phyloP scores from a whole-genome alignment of 768 basidiomycete species.

The Lanmaoa rubissima region DNA sequence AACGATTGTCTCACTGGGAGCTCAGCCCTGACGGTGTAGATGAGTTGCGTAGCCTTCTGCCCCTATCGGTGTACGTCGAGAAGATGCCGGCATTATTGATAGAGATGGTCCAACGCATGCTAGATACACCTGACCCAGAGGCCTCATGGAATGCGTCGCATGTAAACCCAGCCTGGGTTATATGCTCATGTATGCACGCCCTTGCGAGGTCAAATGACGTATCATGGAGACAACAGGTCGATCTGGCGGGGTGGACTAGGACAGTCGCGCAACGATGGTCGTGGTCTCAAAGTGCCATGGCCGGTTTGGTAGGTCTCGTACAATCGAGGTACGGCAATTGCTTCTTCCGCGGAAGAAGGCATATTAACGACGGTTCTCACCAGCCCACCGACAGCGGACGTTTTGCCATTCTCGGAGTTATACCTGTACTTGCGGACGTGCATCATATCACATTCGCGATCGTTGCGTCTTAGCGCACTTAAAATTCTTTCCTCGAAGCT shows the following conservation, averaged over 20 bases:
- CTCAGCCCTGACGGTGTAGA: conserved; percentile 41
- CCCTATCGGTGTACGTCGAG: conserved; percentile 52
- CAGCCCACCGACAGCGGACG: conserved; percentile 22
- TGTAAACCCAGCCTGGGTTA: conserved; percentile 50
- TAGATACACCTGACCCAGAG: conserved; percentile 32
- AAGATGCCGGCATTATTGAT: conserved; percentile 42
- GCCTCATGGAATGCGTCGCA: conserved; percentile 34
- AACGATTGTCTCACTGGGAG: conserved; percentile 42
- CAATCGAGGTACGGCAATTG: conserved; percentile 41
- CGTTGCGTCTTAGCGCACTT: conserved; percentile 62
- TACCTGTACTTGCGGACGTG: conserved; percentile 52
- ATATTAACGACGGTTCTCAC: neutral
- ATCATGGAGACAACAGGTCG: conserved; percentile 49
- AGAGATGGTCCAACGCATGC: conserved; percentile 41
- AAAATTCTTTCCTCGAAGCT: conserved; percentile 57
- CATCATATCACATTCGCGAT: conserved; percentile 71
- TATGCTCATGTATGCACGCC: conserved; percentile 58
- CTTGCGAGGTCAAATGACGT: conserved; percentile 38
- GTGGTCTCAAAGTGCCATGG: conserved; percentile 55
- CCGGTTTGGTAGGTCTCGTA: conserved; percentile 49
- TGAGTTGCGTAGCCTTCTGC: conserved; percentile 54
- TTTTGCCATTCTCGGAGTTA: conserved; percentile 43
- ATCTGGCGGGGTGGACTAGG: conserved; percentile 50
- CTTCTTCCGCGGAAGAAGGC: neutral
- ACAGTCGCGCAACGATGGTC: conserved; percentile 50